Base-by-base conservation (phyloP, 371 early-diverging fungal species). In the Blastocladiella emersonii region DNA sequence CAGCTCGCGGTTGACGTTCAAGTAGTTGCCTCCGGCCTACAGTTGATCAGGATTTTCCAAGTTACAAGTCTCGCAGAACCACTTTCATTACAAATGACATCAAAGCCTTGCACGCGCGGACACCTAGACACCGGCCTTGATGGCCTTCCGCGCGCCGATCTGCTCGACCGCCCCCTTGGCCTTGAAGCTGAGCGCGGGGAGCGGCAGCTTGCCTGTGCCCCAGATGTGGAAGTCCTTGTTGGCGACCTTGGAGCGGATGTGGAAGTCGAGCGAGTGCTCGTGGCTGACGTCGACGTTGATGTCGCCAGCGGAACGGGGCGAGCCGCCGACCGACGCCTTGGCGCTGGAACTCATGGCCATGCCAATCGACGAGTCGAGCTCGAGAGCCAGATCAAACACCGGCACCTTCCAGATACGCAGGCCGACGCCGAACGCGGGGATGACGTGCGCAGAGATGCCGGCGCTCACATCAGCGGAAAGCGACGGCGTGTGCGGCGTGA, bases 391-490 rank as follows among this genome's bases (percentile, higher is more conserved):
- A 19, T 25, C 32, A 25, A 64, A 44, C 19, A 32, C 53, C 5
- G 51, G 37, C 32, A 61, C 27, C 30, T 59, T 41, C 34, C 48
- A 60, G 1, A 64, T 23, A 37, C 39, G 21, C 12, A 64, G 19
- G 12, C 34, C 53, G n/a, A n/a, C n/a, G n/a, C n/a, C n/a, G n/a
- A n/a, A n/a, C n/a, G n/a, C n/a, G 3, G 64, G 64, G 35, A 64
- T 64, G 34, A 64, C 39, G 36, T 64, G 64, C 37, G 44, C 64
- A 3, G 44, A 12, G 34, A 45, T 61, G 21, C 32, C 17, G 0
- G 51, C 60, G 34, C 35, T 41, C 25, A 64, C 44, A 17, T 64
- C 61, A 5, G 32, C 35, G 8, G 64, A 27, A 15, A 30, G 7
- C 39, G n/a, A 30, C 23, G 43, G 37, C 27, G 43, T 19, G 53